Evolutionary conservation across 371 early-diverging fungal species (phyloP).

Genomic region (Caulochytrium protostelioides): DNA sequence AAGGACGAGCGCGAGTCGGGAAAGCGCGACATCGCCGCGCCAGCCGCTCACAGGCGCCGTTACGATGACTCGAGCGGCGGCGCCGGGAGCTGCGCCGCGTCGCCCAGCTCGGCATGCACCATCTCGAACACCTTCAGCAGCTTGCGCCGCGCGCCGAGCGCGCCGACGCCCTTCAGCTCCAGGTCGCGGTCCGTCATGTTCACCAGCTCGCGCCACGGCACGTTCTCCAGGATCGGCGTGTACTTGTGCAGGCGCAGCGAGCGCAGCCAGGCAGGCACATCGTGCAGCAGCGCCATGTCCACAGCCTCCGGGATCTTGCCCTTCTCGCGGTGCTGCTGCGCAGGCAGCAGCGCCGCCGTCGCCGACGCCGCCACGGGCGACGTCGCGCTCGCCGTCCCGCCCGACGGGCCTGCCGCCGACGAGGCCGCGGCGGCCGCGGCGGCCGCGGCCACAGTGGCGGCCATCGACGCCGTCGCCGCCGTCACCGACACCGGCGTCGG

Average conservation of each 20-base stretch:
- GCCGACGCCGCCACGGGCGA: not conserved
- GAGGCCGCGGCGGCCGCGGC: no score
- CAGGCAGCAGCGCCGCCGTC: constrained; percentile 8
- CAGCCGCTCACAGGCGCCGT: no score
- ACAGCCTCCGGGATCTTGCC: constrained; percentile 43
- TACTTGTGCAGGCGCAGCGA: constrained; percentile 86
- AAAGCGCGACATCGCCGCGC: no score
- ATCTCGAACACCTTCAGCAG: constrained; percentile 86
- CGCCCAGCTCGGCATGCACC: constrained; percentile 33
- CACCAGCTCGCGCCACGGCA: constrained; percentile 69
- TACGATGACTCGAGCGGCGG: no score
- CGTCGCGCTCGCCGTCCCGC: not conserved
- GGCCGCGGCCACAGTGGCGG: no score
- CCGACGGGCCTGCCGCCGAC: no score
- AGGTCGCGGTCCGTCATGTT: constrained; percentile 63
- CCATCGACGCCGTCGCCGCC: no score
- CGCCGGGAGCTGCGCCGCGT: no score
- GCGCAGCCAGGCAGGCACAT: constrained; percentile 81
- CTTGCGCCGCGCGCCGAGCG: constrained; percentile 83
- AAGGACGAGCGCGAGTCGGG: no score
- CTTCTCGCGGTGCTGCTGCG: constrained; percentile 37
- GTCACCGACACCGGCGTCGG: no score
- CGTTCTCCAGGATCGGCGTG: constrained; percentile 56
- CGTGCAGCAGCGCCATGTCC: constrained; percentile 48
- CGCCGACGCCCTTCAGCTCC: constrained; percentile 62